Evolutionary conservation across 1,284 basidiomycete genomes (phyloP), one percentile per base, ranked within the genome.

Genomic region (Tilletiopsis washingtonensis): DNA sequence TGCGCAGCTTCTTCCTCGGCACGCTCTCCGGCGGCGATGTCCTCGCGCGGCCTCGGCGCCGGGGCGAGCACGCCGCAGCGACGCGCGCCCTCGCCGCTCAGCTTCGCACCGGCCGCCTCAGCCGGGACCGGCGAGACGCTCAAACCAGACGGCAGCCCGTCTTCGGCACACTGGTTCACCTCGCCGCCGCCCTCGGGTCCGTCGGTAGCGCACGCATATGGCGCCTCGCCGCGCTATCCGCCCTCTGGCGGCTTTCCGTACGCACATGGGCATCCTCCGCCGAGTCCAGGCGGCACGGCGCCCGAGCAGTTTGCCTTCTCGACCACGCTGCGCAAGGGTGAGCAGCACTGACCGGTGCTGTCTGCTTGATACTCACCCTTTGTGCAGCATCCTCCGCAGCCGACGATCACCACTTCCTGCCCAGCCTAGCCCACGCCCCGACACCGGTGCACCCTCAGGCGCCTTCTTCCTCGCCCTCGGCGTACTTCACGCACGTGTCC

Each of bases 71-170:
- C n/a, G n/a, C n/a, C n/a, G n/a, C n/a, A n/a, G n/a, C n/a, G n/a
- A n/a, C n/a, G n/a, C n/a, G n/a, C n/a, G n/a, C n/a, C n/a, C n/a
- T n/a, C n/a, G n/a, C n/a, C n/a, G n/a, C n/a, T n/a, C n/a, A n/a
- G n/a, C n/a, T n/a, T n/a, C n/a, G n/a, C n/a, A n/a, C n/a, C n/a
- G n/a, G n/a, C n/a, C n/a, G n/a, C n/a, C 37, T 38, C 58, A 3
- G 59, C 58, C 43, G 56, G 57, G 5, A 55, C 59, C 12, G 53
- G 57, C 24, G 40, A 24, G 3, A 21, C 25, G 14, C 38, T 23
- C 5, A 21, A 42, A 3, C 20, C 40, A 29, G 36, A 47, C 4
- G n/a, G n/a, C n/a, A n/a, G n/a, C n/a, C n/a, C n/a, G n/a, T n/a
- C n/a, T n/a, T n/a, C 32, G 17, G 32, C 32, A 34, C 32, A 34